Evolutionary conservation across 495 filamentous ascomycete genomes (phyloP).

Genomic region (Barbatosphaeria neglecta): DNA sequence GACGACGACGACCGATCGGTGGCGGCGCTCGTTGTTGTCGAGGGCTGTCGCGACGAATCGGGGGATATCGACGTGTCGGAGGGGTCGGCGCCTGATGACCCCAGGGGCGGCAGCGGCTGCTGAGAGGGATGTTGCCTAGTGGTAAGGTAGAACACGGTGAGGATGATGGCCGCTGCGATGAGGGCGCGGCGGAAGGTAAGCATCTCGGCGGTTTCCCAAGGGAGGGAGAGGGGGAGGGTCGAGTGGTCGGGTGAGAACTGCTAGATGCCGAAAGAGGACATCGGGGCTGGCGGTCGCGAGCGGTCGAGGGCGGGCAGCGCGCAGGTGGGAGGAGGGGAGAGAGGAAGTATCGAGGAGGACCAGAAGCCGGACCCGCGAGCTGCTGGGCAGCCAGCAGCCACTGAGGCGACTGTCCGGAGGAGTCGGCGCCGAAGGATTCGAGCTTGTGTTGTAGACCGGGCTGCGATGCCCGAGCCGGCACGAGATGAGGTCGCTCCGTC

Average conservation of each 20-base stretch:
- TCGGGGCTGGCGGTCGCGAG: neutral
- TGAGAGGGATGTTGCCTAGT: constrained; percentile 46
- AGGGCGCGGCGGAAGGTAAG: constrained; percentile 64
- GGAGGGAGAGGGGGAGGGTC: neutral
- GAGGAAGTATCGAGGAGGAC: neutral
- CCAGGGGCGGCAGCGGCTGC: constrained; percentile 20
- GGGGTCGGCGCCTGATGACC: constrained; percentile 9
- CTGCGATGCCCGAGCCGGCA: too few relatives aligned
- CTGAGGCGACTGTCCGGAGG: too few relatives aligned
- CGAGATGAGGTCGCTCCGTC: too few relatives aligned
- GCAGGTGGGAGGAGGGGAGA: neutral
- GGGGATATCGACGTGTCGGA: constrained; percentile 12
- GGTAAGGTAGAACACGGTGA: constrained; percentile 62
- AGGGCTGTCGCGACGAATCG: constrained; percentile 12
- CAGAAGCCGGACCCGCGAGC: too few relatives aligned
- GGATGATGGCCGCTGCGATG: constrained; percentile 51
- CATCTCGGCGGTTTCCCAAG: constrained; percentile 13
- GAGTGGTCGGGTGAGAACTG: neutral
- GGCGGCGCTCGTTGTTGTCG: constrained; percentile 8
- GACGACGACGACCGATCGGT: constrained; percentile 6
- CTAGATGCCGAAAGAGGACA: neutral
- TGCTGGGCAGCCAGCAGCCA: too few relatives aligned
- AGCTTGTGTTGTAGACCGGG: too few relatives aligned
- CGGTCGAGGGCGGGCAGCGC: neutral
- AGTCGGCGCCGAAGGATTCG: too few relatives aligned